Evolutionary conservation across 2,329 filamentous ascomycete species (phyloP).

Genomic region (Pseudogymnoascus sp.): DNA sequence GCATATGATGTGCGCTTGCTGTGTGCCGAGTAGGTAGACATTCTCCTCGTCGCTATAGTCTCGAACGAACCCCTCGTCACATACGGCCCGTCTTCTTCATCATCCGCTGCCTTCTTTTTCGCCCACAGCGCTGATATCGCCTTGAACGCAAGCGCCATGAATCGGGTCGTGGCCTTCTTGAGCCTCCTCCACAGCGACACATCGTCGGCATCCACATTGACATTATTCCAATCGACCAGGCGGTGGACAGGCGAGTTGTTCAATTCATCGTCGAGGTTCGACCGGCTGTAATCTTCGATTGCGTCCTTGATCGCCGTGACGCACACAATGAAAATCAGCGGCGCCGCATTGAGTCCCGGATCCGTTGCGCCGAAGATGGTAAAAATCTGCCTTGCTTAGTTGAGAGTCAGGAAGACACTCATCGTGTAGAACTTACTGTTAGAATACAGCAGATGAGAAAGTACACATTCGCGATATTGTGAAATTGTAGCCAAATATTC

Average conservation of each 20-base stretch:
- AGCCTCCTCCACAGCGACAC: slow-evolving; percentile 77
- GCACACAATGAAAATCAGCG: slow-evolving; percentile 82
- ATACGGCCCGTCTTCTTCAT: slow-evolving; percentile 18
- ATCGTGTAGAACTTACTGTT: slow-evolving; percentile 55
- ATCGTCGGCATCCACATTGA: slow-evolving; percentile 83
- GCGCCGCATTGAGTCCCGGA: slow-evolving; percentile 80
- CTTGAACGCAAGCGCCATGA: slow-evolving; percentile 10
- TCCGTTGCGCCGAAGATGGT: slow-evolving; percentile 90
- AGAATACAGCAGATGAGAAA: slow-evolving; percentile 96
- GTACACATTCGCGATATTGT: slow-evolving; percentile 97
- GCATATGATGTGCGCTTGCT: slow-evolving; percentile 36
- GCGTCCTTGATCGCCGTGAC: slow-evolving; percentile 91
- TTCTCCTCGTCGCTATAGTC: slow-evolving; percentile 46
- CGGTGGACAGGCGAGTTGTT: slow-evolving; percentile 95
- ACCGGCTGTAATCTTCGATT: slow-evolving; percentile 93
- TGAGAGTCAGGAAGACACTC: slow-evolving; percentile 19
- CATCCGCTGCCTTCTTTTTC: slow-evolving; percentile 32
- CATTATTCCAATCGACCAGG: slow-evolving; percentile 80
- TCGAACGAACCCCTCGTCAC: slow-evolving; percentile 46
- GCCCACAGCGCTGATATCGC: slow-evolving; percentile 35
- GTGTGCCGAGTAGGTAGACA: slow-evolving; percentile 19
- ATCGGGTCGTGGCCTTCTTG: slow-evolving; percentile 69
- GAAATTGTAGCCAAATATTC: slow-evolving; percentile 95
- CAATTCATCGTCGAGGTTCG: slow-evolving; percentile 80
- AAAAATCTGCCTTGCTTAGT: slow-evolving; percentile 60